phyloP scores from a whole-genome alignment of 306 rosid species.

The Fagus sylvatica region DNA sequence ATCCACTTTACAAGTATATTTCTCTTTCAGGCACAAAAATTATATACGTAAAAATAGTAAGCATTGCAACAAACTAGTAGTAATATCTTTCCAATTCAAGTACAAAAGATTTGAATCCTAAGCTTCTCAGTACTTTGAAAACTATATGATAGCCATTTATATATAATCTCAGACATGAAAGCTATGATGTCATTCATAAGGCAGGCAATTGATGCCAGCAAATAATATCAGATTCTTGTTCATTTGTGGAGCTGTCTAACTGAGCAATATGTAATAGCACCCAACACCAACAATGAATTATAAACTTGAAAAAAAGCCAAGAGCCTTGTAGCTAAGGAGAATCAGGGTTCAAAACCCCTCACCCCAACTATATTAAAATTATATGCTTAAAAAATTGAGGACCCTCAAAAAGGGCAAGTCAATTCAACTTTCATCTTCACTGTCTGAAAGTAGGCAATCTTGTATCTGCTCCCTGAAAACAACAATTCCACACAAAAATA shows the following conservation, averaged over 20 bases:
- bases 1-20: no score
- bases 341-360: no score
- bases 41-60: not conserved
- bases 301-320: no score
- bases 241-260: not conserved
- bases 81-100: not conserved
- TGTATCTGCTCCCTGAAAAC: slow-evolving; percentile 80
- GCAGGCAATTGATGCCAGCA: no score
- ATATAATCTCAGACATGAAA: not conserved
- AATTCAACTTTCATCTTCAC: slow-evolving; percentile 59
- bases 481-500: slow-evolving; percentile 15
- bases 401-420: slow-evolving; percentile 4
- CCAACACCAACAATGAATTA: not conserved
- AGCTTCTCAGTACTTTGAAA: not conserved
- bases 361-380: no score
- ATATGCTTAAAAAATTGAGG: slow-evolving; percentile 1
- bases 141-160: not conserved
- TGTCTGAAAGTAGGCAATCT: slow-evolving; percentile 79
- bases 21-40: no score
- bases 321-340: no score
- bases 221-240: no score
- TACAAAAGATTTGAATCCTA: not conserved
- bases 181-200: not conserved
- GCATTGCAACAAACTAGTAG: not conserved
- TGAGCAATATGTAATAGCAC: not conserved